phyloP scores from a whole-genome alignment of 169 alveolate genomes.

The Plasmodium chabaudi region DNA sequence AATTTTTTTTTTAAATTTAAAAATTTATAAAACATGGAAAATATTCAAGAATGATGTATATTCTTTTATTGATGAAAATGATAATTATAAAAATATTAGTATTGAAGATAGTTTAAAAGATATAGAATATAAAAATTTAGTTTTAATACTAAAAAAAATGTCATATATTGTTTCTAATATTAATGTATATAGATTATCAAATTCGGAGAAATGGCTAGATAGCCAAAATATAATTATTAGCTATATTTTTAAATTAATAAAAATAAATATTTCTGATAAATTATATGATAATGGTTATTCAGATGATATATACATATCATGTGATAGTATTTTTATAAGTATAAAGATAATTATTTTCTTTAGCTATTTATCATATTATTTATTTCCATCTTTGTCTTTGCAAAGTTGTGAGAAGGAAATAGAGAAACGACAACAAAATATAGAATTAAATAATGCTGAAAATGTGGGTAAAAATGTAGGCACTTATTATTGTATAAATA shows the following conservation, averaged over 20 bases:
- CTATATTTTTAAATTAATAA: slow-evolving; percentile 28
- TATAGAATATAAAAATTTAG: slow-evolving; percentile 10
- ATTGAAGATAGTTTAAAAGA: background rate
- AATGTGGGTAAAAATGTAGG: background rate
- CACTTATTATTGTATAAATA: background rate
- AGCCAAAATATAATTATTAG: slow-evolving; percentile 4
- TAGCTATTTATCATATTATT: slow-evolving; percentile 28
- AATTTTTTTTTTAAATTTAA: slow-evolving; percentile 28
- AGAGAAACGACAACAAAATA: background rate
- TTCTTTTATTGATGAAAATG: background rate
- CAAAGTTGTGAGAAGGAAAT: slow-evolving; percentile 3
- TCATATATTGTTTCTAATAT: slow-evolving; percentile 53
- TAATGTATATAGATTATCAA: background rate
- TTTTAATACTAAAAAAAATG: slow-evolving; percentile 46
- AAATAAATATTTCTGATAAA: background rate
- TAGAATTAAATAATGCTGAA: background rate
- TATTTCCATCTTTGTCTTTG: slow-evolving; percentile 11
- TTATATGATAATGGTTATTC: background rate
- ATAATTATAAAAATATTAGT: background rate
- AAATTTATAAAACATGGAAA: slow-evolving; percentile 4
- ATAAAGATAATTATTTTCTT: slow-evolving; percentile 34
- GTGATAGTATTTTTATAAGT: slow-evolving; percentile 20
- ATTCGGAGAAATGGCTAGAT: background rate
- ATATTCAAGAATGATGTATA: slow-evolving; percentile 16
- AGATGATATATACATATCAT: background rate